Evolutionary conservation across 805 yeast genomes (phyloP).

Genomic region (Lachancea fermentati): DNA sequence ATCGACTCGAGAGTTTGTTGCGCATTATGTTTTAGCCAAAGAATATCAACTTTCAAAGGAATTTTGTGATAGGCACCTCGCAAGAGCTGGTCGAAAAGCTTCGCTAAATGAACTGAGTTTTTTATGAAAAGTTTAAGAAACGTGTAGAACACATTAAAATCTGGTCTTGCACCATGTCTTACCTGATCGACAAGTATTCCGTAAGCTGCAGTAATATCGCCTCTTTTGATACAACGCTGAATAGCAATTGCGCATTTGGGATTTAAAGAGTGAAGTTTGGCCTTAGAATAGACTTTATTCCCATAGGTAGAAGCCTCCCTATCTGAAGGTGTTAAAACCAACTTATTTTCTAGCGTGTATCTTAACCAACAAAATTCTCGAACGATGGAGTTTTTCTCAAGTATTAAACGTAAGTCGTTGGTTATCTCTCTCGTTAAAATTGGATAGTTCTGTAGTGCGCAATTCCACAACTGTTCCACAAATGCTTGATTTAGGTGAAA

Average conservation of each 20-base stretch:
- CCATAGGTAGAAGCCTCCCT: background rate
- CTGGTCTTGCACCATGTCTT: slow-evolving; percentile 22
- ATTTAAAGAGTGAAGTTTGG: slow-evolving; percentile 8
- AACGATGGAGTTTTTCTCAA: slow-evolving; percentile 11
- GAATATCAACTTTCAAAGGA: slow-evolving; percentile 22
- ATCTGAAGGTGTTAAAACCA: background rate
- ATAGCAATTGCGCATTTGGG: slow-evolving; percentile 4
- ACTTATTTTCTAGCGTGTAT: slow-evolving; percentile 4
- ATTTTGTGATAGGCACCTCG: slow-evolving; percentile 11
- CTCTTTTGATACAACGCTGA: background rate
- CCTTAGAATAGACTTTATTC: slow-evolving; percentile 4
- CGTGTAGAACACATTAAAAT: slow-evolving; percentile 17
- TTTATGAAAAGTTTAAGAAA: slow-evolving; percentile 17
- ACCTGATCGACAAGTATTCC: slow-evolving; percentile 13
- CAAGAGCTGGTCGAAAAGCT: slow-evolving; percentile 15
- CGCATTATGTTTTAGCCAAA: slow-evolving; percentile 20
- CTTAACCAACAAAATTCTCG: slow-evolving; percentile 14
- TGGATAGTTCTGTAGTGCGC: slow-evolving; percentile 19
- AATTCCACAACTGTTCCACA: slow-evolving; percentile 20
- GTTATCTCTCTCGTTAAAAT: slow-evolving; percentile 17
- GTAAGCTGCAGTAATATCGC: slow-evolving; percentile 14
- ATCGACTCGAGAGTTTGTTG: slow-evolving; percentile 4
- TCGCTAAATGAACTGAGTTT: slow-evolving; percentile 15
- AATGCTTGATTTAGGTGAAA: slow-evolving; percentile 7
- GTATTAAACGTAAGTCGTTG: slow-evolving; percentile 19